Evolutionary conservation across 2,329 filamentous ascomycete species (phyloP).

Genomic region (Blastomyces gilchristii): DNA sequence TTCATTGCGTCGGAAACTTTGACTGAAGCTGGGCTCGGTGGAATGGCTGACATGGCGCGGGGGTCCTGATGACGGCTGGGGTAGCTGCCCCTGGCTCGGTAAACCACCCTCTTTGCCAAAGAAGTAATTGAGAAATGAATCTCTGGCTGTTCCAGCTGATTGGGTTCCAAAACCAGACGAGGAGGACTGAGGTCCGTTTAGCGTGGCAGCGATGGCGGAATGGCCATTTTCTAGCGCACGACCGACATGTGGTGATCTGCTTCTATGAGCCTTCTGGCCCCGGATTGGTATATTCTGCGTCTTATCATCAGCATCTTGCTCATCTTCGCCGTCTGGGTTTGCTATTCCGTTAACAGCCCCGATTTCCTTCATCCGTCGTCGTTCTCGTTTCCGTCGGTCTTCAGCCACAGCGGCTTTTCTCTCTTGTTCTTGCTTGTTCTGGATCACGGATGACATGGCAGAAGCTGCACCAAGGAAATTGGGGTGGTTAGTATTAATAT

Average conservation of each 20-base stretch:
- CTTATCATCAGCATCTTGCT: conserved; percentile 36
- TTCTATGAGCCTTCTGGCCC: conserved; percentile 58
- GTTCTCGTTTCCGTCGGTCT: conserved; percentile 77
- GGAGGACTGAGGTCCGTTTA: conserved; percentile 54
- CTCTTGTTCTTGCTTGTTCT: conserved; percentile 88
- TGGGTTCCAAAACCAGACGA: conserved; percentile 51
- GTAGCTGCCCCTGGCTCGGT: conserved; percentile 35
- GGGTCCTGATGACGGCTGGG: conserved; percentile 30
- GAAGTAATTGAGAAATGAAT: conserved; percentile 97
- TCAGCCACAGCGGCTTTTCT: conserved; percentile 69
- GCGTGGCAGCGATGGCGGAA: conserved; percentile 50
- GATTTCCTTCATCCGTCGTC: conserved; percentile 70
- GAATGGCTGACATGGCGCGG: conserved; percentile 66
- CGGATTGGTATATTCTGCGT: conserved; percentile 46
- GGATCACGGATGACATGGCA: conserved; percentile 94
- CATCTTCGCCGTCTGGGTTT: conserved; percentile 54
- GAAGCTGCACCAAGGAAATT: conserved; percentile 96
- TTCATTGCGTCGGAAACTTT: conserved; percentile 65
- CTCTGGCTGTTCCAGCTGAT: conserved; percentile 55
- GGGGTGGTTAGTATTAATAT: conserved; percentile 98
- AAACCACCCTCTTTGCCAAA: conserved; percentile 83
- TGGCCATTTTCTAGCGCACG: conserved; percentile 51
- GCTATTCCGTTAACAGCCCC: conserved; percentile 65
- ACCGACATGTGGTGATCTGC: conserved; percentile 70
- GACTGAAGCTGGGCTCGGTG: conserved; percentile 69